Evolutionary conservation across 495 filamentous ascomycete species (phyloP).

Genomic region (Baudoinia panamericana): DNA sequence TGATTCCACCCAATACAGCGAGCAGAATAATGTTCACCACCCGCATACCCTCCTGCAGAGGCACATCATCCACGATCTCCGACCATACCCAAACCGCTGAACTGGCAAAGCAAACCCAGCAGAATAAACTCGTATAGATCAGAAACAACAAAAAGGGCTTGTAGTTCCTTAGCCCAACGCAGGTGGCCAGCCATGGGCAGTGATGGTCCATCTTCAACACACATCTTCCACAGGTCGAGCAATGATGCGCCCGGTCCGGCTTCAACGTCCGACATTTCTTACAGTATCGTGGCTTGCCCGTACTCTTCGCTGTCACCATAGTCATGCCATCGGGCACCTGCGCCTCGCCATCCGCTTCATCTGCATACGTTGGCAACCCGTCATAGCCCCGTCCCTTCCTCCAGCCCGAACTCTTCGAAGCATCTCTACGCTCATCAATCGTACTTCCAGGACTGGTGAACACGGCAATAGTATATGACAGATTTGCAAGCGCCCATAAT

Average conservation of each 20-base stretch:
- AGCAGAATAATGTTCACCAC: constrained; percentile 86
- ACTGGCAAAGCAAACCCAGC: constrained; percentile 63
- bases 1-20: constrained; percentile 75
- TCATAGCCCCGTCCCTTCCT: constrained; percentile 34
- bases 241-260: constrained; percentile 93
- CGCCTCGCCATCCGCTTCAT: constrained; percentile 16
- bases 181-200: constrained; percentile 95
- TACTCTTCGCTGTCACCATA: constrained; percentile 71
- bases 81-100: constrained; percentile 65
- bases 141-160: constrained; percentile 91
- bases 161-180: constrained; percentile 86
- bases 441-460: constrained; percentile 79
- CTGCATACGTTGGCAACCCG: constrained; percentile 51
- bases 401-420: not conserved
- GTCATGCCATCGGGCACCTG: constrained; percentile 35
- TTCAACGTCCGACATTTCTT: constrained; percentile 93
- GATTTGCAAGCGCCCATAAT: constrained; percentile 70
- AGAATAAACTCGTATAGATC: constrained; percentile 79
- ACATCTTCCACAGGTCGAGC: constrained; percentile 80
- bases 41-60: constrained; percentile 41
- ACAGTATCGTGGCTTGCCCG: constrained; percentile 74
- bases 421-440: constrained; percentile 32
- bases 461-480: constrained; percentile 79
- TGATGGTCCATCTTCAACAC: constrained; percentile 99
- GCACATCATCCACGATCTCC: constrained; percentile 52